A percentile compares a stretch with the other conserved stretches of the same genome.
Evolutionary conservation across 305 asterid species (phyloP).

Genomic region (Fraxinus platypoda): DNA sequence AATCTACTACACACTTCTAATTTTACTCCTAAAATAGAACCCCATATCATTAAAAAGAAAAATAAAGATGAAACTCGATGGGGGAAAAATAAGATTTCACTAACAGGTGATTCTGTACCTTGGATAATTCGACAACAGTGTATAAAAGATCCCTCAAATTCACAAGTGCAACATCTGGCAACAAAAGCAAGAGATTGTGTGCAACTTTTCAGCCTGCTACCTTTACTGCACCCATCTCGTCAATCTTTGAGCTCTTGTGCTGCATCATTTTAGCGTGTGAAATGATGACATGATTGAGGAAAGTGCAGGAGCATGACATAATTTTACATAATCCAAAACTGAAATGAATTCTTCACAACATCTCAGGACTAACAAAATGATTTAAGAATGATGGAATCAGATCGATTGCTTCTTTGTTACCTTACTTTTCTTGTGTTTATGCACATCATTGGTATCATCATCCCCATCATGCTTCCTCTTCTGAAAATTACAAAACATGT

Average conservation of each 20-base stretch:
- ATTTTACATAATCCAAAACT: slow-evolving; percentile 11
- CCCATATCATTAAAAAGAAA: slow-evolving; percentile 3
- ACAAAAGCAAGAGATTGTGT: slow-evolving; percentile 48
- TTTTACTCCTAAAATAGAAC: slow-evolving; percentile 12
- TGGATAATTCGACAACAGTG: slow-evolving; percentile 47
- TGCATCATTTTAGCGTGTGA: slow-evolving; percentile 49
- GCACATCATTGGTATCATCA: slow-evolving; percentile 67
- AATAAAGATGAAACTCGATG: slow-evolving; percentile 24
- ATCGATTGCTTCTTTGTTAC: slow-evolving; percentile 38
- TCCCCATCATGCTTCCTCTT: slow-evolving; percentile 92
- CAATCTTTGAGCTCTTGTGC: slow-evolving; percentile 94
- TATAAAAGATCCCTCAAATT: slow-evolving; percentile 52
- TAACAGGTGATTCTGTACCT: slow-evolving; percentile 56
- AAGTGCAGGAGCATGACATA: slow-evolving; percentile 16
- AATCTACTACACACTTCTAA: slow-evolving; percentile 23
- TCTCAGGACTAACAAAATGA: slow-evolving; percentile 10
- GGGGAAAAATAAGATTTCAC: slow-evolving; percentile 23
- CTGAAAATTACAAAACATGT: slow-evolving; percentile 37
- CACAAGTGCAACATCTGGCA: slow-evolving; percentile 62
- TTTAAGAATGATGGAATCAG: slow-evolving; percentile 15
- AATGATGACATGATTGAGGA: slow-evolving; percentile 16
- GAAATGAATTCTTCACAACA: background rate
- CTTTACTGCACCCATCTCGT: slow-evolving; percentile 80
- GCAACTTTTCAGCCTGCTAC: slow-evolving; percentile 72
- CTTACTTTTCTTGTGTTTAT: slow-evolving; percentile 95